Conservation (phyloP, 305 asterid genomes). For the Striga hermonthica region DNA sequence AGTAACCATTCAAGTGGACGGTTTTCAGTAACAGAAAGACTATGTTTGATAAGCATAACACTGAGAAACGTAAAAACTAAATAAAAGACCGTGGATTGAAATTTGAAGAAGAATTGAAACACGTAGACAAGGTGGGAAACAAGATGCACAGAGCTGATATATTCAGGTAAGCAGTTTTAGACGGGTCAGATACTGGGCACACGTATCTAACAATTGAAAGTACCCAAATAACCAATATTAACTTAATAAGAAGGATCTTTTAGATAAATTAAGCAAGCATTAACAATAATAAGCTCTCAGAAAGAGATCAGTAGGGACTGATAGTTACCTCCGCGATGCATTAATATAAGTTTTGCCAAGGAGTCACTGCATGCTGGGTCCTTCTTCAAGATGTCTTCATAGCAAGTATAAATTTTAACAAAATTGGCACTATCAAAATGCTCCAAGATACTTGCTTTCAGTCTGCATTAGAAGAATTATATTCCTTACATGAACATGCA, state of each 20-base stretch:
- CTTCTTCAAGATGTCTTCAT: slow-evolving; percentile 70
- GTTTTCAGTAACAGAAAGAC: background rate
- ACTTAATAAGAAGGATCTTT: slow-evolving; percentile 11
- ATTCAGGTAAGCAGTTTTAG: background rate
- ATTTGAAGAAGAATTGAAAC: too few species aligned
- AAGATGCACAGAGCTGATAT: background rate
- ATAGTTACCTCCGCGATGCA: slow-evolving; percentile 68
- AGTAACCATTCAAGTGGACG: background rate
- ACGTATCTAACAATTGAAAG: background rate
- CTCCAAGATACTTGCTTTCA: slow-evolving; percentile 71
- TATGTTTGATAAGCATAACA: background rate
- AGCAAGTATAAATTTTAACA: slow-evolving; percentile 46
- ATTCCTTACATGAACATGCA: slow-evolving; percentile 9
- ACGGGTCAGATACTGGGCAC: background rate
- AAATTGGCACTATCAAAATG: slow-evolving; percentile 56
- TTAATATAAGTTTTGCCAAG: slow-evolving; percentile 53
- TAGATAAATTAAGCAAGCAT: slow-evolving; percentile 18
- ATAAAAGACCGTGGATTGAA: background rate
- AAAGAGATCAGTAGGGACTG: slow-evolving; percentile 22
- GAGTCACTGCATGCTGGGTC: slow-evolving; percentile 79
- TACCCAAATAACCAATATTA: background rate
- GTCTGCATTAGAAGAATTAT: slow-evolving; percentile 42
- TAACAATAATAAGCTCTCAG: background rate
- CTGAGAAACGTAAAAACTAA: background rate
- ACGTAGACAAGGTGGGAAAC: background rate